Evolutionary conservation across 2,329 filamentous ascomycete genomes (phyloP).

Genomic region (Pseudocercospora musae): DNA sequence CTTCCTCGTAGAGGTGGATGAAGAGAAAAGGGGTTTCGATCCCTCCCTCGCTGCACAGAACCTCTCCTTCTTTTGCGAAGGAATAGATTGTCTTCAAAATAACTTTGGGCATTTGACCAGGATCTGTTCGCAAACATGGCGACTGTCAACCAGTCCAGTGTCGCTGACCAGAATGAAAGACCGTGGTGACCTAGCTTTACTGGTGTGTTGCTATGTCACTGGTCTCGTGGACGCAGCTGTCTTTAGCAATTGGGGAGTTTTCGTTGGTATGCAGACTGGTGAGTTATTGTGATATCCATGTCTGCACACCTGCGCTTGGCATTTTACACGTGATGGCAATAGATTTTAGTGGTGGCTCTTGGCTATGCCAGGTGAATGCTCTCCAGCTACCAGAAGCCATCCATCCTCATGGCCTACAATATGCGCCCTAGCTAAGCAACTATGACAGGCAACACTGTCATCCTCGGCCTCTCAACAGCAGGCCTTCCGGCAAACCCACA

Average conservation of each 20-base stretch:
- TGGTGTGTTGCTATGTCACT: conserved; percentile 46
- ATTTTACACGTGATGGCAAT: not conserved
- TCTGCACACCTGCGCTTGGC: too few species aligned
- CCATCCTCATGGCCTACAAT: too few species aligned
- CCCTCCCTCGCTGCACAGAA: too few species aligned
- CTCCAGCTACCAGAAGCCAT: not conserved
- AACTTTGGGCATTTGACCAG: too few species aligned
- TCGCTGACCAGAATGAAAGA: conserved; percentile 17
- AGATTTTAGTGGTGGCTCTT: not conserved
- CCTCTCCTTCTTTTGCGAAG: too few species aligned
- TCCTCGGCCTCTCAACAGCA: conserved; percentile 58
- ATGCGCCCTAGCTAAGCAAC: not conserved
- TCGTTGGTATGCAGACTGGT: conserved; percentile 55
- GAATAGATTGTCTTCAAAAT: too few species aligned
- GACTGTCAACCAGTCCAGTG: not conserved
- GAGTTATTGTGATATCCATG: conserved; percentile 10
- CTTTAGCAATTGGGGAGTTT: conserved; percentile 47
- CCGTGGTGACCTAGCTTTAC: conserved; percentile 32
- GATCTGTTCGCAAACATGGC: not conserved
- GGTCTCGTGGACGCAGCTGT: conserved; percentile 48
- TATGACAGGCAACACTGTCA: conserved; percentile 57
- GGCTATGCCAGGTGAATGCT: not conserved
- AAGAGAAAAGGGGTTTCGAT: too few species aligned
- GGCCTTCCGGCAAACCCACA: conserved; percentile 50
- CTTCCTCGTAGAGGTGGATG: too few species aligned